These are phyloP conservation scores for Ilex paraguariensis DNA, from an alignment of 305 asterid species.

Conservation along the genomic window DNA sequence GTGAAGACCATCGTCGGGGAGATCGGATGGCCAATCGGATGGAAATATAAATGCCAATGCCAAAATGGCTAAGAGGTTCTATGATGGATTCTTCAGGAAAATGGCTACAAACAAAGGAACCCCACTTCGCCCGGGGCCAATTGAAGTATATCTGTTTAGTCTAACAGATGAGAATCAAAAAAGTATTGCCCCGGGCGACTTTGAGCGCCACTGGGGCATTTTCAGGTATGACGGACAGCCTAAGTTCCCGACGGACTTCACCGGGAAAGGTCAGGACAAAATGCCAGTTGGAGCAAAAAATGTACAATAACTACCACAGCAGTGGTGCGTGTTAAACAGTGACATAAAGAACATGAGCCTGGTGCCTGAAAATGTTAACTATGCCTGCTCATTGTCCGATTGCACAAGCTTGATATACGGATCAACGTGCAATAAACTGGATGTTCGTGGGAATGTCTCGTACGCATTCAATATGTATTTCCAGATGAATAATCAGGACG, in stretches of 20 bases:
- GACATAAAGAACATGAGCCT: constrained; percentile 11
- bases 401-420: constrained; percentile 38
- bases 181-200: constrained; percentile 57
- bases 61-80: constrained; percentile 42
- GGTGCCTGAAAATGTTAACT: constrained; percentile 20
- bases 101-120: constrained; percentile 54
- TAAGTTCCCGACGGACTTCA: constrained; percentile 46
- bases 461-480: constrained; percentile 59
- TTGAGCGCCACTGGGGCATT: constrained; percentile 78
- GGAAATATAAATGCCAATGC: constrained; percentile 32
- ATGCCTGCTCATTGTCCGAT: constrained; percentile 41
- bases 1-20: constrained; percentile 54
- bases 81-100: constrained; percentile 51
- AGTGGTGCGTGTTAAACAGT: constrained; percentile 48
- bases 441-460: constrained; percentile 16
- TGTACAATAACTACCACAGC: constrained; percentile 32
- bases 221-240: constrained; percentile 58
- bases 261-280: constrained; percentile 32
- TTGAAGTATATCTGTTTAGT: constrained; percentile 58
- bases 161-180: constrained; percentile 59
- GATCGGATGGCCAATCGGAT: constrained; percentile 81
- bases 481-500: constrained; percentile 52
- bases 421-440: constrained; percentile 31
- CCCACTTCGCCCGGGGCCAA: constrained; percentile 35
- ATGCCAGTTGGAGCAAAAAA: constrained; percentile 49